Conservation (phyloP, 1,284 basidiomycete species). For the Pisolithus thermaeus region DNA sequence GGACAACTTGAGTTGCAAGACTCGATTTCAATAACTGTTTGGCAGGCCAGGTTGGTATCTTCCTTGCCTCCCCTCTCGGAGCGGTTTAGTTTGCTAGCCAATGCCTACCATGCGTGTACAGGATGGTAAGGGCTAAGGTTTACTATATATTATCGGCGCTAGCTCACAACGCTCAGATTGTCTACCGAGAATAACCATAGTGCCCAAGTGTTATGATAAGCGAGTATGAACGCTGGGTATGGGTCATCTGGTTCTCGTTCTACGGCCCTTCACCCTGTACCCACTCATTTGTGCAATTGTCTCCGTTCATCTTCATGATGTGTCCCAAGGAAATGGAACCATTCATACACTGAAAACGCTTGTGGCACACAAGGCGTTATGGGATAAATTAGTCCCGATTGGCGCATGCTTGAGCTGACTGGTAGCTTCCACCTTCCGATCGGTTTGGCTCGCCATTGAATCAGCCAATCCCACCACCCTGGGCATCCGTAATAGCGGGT, state of each 20-base stretch:
- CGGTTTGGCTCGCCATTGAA: neutral
- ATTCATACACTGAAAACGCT: neutral
- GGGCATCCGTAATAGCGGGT: neutral
- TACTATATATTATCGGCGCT: too few relatives aligned
- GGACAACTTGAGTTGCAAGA: too few relatives aligned
- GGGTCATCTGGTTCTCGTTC: neutral
- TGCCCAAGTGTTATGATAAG: neutral
- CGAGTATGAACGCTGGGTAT: neutral
- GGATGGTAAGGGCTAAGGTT: constrained; percentile 27
- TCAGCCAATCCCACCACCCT: neutral
- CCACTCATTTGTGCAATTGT: neutral
- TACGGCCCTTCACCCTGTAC: neutral
- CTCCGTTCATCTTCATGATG: neutral
- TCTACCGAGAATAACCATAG: neutral
- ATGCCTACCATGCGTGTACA: constrained; percentile 38
- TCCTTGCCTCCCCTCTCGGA: too few relatives aligned
- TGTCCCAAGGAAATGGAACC: neutral
- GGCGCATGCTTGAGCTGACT: neutral
- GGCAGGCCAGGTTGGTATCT: too few relatives aligned
- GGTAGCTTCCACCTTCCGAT: neutral
- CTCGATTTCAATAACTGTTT: too few relatives aligned
- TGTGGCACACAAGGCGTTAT: neutral
- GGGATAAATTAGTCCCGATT: neutral
- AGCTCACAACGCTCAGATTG: neutral
- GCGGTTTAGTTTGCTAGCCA: too few relatives aligned